Evolutionary conservation across 768 basidiomycete genomes (phyloP), one percentile per base, ranked within the genome.

Genomic region (Lactifluus echinatus): DNA sequence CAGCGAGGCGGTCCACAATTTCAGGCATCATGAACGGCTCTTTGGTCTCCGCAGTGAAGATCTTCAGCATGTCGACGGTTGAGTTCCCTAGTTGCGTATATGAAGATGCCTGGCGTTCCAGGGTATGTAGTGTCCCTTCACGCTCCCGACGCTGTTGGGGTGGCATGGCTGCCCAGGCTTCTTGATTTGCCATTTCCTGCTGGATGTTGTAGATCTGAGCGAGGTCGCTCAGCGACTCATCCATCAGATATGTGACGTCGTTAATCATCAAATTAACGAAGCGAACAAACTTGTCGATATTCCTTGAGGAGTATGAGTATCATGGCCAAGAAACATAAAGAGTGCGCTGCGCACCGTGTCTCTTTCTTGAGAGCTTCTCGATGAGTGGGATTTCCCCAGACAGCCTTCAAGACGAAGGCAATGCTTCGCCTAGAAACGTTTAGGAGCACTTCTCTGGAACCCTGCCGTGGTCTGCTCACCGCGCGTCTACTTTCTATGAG

Each of bases 241-340:
- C 93, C 80, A 99, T 85, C 51, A 97, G 87, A 71, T 93, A 98
- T 8, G 95, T 98, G 53, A 95, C 93, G 65, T 99, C 96, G 78
- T 96, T 97, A 75, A 98, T 96, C 83, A 98, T 89, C 65, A 97
- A 76, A 73, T 99, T 98, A 73, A 94, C 81, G 70, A 99, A 98
- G 55, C 86, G 85, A 52, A 98, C 85, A 69, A 98, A 98, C 71
- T 90, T 88, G 64, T 96, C 92, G 47, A 89, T 85, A 67, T 92
- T 82, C 61, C 90, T 94, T 57, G 19, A 26, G 37, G 49, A 44
- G 19, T 24, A 53, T 56, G 37, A 50, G 37, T 26, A 48, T 10
- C 8, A 33, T 14, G 17, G 7, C 28, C 40, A 26, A 37, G 24
- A 51, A 24, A 26, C 48, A 36, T 39, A n/a, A 28, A 26, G 14